A percentile compares a stretch with the other conserved stretches of the same genome.
phyloP scores from a whole-genome alignment of 441 rosid species.

The Macaranga tanarius region DNA sequence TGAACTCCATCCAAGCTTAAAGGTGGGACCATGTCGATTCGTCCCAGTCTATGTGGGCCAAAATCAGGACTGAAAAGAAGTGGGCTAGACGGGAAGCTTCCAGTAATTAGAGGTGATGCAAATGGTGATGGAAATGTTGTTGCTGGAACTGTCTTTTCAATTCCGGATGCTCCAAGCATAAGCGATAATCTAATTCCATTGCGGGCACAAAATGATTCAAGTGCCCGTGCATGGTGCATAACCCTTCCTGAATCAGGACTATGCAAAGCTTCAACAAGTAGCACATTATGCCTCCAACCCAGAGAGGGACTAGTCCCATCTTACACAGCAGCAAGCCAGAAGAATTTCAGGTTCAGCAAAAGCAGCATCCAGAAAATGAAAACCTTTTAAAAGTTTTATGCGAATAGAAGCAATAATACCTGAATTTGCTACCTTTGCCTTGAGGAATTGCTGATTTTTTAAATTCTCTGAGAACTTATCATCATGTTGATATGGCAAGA shows the following conservation, averaged over 20 bases:
- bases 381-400: conserved; percentile 3
- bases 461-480: conserved; percentile 63
- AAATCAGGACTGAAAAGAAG: conserved; percentile 80
- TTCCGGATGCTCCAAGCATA: conserved; percentile 58
- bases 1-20: conserved; percentile 82
- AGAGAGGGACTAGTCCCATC: conserved; percentile 67
- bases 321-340: conserved; percentile 29
- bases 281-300: conserved; percentile 93
- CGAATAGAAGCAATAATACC: conserved; percentile 43
- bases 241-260: conserved; percentile 84
- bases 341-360: conserved; percentile 24
- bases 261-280: conserved; percentile 93
- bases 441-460: conserved; percentile 44
- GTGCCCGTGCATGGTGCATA: conserved; percentile 83
- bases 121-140: conserved; percentile 83
- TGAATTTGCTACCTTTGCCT: conserved; percentile 48
- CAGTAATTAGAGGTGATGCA: conserved; percentile 78
- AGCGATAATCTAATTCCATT: conserved; percentile 71
- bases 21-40: conserved; percentile 90
- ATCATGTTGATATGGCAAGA: conserved; percentile 73
- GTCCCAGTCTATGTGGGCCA: conserved; percentile 64
- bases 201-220: conserved; percentile 80
- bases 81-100: conserved; percentile 94
- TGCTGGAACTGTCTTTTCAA: conserved; percentile 49
- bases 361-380: conserved; percentile 13